Evolutionary conservation across 768 basidiomycete species (phyloP), one percentile per base, ranked within the genome.

Genomic region (Auricularia heimuer): DNA sequence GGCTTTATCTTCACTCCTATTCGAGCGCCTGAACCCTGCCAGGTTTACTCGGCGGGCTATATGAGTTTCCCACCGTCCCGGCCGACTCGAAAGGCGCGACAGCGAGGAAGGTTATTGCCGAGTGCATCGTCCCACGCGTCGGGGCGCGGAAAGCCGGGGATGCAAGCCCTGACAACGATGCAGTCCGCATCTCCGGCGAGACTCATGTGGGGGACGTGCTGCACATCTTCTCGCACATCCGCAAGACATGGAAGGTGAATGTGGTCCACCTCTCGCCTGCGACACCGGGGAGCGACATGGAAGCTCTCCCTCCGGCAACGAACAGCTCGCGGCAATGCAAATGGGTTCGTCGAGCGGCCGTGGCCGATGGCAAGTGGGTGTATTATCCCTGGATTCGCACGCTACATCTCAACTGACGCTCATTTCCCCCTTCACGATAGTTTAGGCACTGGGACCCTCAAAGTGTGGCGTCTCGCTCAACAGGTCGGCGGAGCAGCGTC

Each of bases 1-100:
- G 24, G 44, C 34, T 21, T 10, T 44, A 33, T n/a, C 29, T 8
- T 12, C 10, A 54, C 54, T 7, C 56, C 8, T 33, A 1, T 60
- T 60, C 29, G 51, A 36, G 47, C 64, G 51, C 4, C 45, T 56
- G 54, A n/a, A 56, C 56, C 67, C 58, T 62, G 62, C 39, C 66
- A 97, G 95, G 95, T 29, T 86, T 98, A 58, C 79, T 98, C 63
- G 95, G 92, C 21, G 93, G 95, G 10, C 77, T 98, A 51, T 86
- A 88, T 73, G 94, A 98, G 71, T 94, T 94, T 77, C 91, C 93
- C 64, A 84, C 90, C 24, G 74, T 76, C 45, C 72, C 82, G 64
- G 80, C 88, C 72, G 80, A 89, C 65, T 72, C 80, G 47, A 76
- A 74, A 69, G 74, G 78, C 6, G 62, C 60, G 6, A 21, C 60